Base-by-base conservation (phyloP, 83 land plant species). In the Thuja plicata region DNA sequence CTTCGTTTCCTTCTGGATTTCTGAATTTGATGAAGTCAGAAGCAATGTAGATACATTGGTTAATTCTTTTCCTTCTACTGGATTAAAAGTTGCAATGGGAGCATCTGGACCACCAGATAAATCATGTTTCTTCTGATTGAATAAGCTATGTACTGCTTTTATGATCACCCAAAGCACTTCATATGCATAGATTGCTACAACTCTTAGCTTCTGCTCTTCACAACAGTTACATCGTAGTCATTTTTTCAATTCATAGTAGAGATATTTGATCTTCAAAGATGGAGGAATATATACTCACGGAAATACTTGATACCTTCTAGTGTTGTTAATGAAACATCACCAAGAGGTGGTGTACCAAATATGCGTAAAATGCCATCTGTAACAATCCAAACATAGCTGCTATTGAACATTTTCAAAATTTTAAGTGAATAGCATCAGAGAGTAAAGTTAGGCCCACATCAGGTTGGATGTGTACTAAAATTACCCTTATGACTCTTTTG, bases 81-180 rank as follows among this genome's bases (percentile, higher is more conserved):
- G 88, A 40, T 95, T 89, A 54, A 96, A 83, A 24, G 60, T 86
- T 77, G 93, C 96, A 52, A 93, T 95, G 57, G 92, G 90, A 46
- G 87, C 73, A 34, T 91, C 89, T 17, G 93, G 89, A 86, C 93
- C 92, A 85, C 91, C 79, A 10, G 94, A 92, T 60, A 97, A 98
- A 43, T 92, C 87, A 52, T 93, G 46, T 3, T 41, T 88, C 48
- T 94, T 93, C 87, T 94, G 92, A n/a, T 88, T 91, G 10, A 96
- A 89, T 74, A 94, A 93, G 11, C 83, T 74, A 77, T 92, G 88
- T 41, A 98, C 89, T 15, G 97, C 99, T 89, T 87, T 91, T 19
- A 99, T 99, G 30, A 90, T 76, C 87, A 96, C 88, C 97, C 97
- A 98, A 45, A 98, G 91, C 11, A 97, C 90, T 87, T 98, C 99